phyloP scores from a whole-genome alignment of 2,329 filamentous ascomycete species.

The Ophidiomyces ophidiicola region DNA sequence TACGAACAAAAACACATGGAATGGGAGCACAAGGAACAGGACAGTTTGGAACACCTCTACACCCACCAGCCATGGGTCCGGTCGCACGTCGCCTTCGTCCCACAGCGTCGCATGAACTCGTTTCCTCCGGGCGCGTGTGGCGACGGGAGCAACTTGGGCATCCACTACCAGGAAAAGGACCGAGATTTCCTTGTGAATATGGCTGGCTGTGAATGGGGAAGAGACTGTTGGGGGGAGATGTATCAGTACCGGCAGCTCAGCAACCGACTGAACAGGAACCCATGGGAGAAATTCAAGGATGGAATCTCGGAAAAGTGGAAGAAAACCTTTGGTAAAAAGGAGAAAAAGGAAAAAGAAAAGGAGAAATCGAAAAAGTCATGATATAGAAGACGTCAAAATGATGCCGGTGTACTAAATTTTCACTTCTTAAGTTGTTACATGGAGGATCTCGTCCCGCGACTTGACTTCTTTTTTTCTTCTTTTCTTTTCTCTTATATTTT shows the following conservation, averaged over 20 bases:
- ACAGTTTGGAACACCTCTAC: constrained; percentile 87
- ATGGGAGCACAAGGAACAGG: constrained; percentile 98
- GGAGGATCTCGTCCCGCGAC: not conserved
- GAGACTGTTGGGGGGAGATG: constrained; percentile 97
- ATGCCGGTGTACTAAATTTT: not conserved
- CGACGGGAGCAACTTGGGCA: constrained; percentile 45
- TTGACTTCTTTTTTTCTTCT: not conserved
- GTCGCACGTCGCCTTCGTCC: constrained; percentile 74
- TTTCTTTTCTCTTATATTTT: not conserved
- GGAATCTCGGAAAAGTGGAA: constrained; percentile 17
- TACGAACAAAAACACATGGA: constrained; percentile 99
- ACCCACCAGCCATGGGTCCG: constrained; percentile 84
- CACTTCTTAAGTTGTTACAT: not conserved
- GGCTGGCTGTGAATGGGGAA: constrained; percentile 93
- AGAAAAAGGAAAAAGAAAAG: constrained; percentile 9
- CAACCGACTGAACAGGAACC: constrained; percentile 72
- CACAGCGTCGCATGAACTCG: constrained; percentile 85
- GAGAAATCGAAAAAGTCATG: constrained; percentile 9
- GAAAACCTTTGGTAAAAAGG: constrained; percentile 17
- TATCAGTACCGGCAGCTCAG: constrained; percentile 87
- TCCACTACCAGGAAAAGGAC: constrained; percentile 77
- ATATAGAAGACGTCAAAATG: constrained; percentile 3
- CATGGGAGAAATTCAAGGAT: constrained; percentile 54
- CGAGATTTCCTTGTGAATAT: constrained; percentile 95
- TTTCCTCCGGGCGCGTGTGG: constrained; percentile 85